Evolutionary conservation across 2,329 filamentous ascomycete genomes (phyloP).

Genomic region (Fonsecaea erecta): DNA sequence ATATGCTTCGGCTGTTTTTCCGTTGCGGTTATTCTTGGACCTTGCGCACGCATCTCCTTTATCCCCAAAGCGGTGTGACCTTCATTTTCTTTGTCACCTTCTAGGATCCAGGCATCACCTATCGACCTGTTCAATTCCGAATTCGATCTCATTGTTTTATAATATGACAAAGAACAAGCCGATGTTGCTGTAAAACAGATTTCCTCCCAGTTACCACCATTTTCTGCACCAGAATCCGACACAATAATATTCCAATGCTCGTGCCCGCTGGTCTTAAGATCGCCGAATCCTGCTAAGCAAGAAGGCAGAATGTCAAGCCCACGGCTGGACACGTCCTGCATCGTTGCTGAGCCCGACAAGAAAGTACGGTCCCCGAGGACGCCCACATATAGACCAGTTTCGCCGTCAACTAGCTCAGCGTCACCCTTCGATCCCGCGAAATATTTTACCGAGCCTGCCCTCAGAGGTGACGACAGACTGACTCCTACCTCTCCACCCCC

Average conservation of each 20-base stretch:
- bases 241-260: background rate
- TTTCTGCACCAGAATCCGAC: background rate
- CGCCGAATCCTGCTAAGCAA: background rate
- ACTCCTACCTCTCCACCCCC: conserved; percentile 13
- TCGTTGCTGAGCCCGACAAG: conserved; percentile 20
- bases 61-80: conserved; percentile 3
- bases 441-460: conserved; percentile 1
- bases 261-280: too few relatives aligned
- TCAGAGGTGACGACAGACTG: background rate
- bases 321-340: conserved; percentile 19
- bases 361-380: conserved; percentile 32
- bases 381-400: conserved; percentile 30
- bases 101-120: background rate
- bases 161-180: conserved; percentile 9
- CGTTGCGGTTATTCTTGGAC: background rate
- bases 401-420: conserved; percentile 3
- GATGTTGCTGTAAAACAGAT: conserved; percentile 5
- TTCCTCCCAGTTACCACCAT: background rate
- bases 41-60: background rate
- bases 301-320: background rate
- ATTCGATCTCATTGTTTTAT: conserved; percentile 14
- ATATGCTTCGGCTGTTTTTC: background rate
- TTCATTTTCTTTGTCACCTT: background rate
- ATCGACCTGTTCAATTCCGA: background rate
- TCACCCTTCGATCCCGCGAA: conserved; percentile 28